Percentiles rank a stretch among this genome's conserved stretches.
phyloP scores from a whole-genome alignment of 73 alveolate genomes.

The Paramecium primaurelia region DNA sequence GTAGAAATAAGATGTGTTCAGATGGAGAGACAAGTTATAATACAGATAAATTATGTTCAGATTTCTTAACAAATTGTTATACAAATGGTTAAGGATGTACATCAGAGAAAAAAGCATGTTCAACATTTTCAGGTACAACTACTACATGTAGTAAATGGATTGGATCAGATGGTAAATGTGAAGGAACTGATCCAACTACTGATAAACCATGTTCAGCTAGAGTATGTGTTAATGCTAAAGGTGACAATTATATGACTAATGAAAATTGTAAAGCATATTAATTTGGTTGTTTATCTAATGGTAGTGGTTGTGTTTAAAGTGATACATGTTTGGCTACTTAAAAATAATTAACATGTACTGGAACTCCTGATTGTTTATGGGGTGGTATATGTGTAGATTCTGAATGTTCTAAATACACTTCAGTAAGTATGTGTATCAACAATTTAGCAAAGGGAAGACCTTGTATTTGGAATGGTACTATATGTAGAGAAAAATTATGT shows the following conservation, averaged over 20 bases:
- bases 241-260: background rate
- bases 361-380: background rate
- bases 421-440: background rate
- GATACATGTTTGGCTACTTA: background rate
- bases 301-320: background rate
- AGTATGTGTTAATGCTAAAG: background rate
- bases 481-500: background rate
- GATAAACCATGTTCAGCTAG: background rate
- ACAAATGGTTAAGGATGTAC: conserved; percentile 21
- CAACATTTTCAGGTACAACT: background rate
- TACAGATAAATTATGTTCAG: conserved; percentile 5
- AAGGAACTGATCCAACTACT: background rate
- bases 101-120: background rate
- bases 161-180: conserved; percentile 18
- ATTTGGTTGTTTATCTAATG: conserved; percentile 37
- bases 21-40: conserved; percentile 20
- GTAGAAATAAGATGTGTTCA: background rate
- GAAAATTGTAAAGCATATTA: background rate
- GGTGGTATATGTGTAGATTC: background rate
- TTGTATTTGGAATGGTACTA: conserved; percentile 23
- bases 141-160: background rate
- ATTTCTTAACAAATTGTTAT: background rate
- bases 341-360: background rate
- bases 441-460: conserved; percentile 12
- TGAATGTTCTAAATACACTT: background rate